Base-by-base conservation (phyloP, 108 stramenopile species). In the Skeletonema menzelii region DNA sequence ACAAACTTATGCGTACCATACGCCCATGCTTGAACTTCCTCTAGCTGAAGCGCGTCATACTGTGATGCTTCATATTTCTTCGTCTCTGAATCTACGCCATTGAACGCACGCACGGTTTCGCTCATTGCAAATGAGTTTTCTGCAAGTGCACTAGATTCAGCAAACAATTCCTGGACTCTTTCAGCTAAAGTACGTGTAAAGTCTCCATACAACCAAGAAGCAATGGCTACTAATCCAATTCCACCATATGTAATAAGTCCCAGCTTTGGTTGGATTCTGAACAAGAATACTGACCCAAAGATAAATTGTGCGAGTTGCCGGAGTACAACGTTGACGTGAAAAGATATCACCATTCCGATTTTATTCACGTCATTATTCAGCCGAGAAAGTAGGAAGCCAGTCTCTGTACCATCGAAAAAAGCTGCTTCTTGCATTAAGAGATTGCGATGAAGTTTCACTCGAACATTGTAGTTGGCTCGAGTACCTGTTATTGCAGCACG, bases 341-440 rank as follows among this genome's bases (percentile, higher is more conserved):
- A 91, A 0, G 85, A 85, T 44, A 95, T 87, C 4, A 93, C 86
- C 82, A 84, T 84, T 31, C 90, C 90, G 67, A 97, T 94, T 60
- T 90, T 90, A 70, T 91, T 92, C n/a, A 94, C 92, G 67, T 96
- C 93, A 65, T 91, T 91, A 60, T 93, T 89, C 19, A 97, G 81
- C 53, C 92, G 87, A 63, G 86, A 87, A 10, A 94, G 68, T 19
- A 97, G 72, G 65, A 87, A 84, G 13, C 95, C 96, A 19, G 85
- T 82, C 72, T 91, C 87, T 57, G 80, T 91, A 19, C 81, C 69
- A 70, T 97, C 95, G 65, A 94, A 95, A 68, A 87, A 97, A n/a
- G 85, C 88, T 5, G 93, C 90, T 58, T 95, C 95, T 69, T 97
- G 96, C 35, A 89, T 75, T 14, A 97, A 73, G 10, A 97, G 73